Conservation (phyloP, 371 early-diverging fungal genomes). For the Apophysomyces variabilis region DNA sequence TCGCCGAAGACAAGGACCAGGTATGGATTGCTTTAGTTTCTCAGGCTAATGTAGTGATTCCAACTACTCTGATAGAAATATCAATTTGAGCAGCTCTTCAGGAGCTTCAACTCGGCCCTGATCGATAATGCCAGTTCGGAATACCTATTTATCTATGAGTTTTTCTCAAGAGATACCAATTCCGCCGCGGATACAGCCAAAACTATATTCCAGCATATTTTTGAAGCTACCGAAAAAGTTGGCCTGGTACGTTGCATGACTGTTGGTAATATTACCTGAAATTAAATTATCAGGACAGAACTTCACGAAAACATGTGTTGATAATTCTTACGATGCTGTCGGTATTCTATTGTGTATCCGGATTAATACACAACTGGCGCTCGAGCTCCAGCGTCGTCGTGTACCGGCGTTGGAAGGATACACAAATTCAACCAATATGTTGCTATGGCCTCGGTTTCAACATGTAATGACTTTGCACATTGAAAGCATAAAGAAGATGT, state of each 20-base stretch:
- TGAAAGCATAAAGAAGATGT: conserved; percentile 79
- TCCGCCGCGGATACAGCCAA: conserved; percentile 52
- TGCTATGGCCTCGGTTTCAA: conserved; percentile 94
- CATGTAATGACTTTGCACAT: conserved; percentile 86
- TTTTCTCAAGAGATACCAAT: conserved; percentile 71
- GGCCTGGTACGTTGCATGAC: conserved; percentile 58
- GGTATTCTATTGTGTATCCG: conserved; percentile 88
- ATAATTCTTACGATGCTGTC: conserved; percentile 85
- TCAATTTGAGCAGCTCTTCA: conserved; percentile 80
- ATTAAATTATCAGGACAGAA: conserved; percentile 36
- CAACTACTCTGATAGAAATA: conserved; percentile 52
- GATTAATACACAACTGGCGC: conserved; percentile 79
- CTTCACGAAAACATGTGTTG: conserved; percentile 70
- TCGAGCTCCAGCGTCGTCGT: conserved; percentile 80
- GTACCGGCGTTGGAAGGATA: conserved; percentile 85
- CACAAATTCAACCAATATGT: conserved; percentile 83
- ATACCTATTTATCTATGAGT: conserved; percentile 87
- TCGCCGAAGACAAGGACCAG: conserved; percentile 78
- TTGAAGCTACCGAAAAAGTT: conserved; percentile 82
- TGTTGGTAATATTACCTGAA: neutral
- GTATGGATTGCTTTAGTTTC: conserved; percentile 33
- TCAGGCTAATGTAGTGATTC: neutral
- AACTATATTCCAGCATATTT: conserved; percentile 69
- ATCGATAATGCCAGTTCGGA: conserved; percentile 94
- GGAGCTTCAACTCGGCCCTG: conserved; percentile 83